These are phyloP conservation scores for Brassica cretica DNA, from an alignment of 345 rosid genomes.

Conservation along the genomic window DNA sequence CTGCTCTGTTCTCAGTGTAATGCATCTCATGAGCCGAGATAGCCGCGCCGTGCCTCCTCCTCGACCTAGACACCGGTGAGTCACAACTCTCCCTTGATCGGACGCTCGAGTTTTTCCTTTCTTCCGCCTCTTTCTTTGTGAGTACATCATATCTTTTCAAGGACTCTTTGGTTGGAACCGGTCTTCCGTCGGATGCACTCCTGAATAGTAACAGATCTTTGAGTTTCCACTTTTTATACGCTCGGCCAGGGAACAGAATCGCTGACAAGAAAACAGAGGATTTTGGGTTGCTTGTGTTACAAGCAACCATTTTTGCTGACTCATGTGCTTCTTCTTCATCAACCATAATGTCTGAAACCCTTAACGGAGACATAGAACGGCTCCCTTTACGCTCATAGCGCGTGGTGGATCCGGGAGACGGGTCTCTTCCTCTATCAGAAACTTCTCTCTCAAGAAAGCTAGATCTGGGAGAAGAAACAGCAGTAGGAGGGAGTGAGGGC, in stretches of 20 bases:
- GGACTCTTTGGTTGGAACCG: conserved; percentile 50
- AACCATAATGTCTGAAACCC: conserved; percentile 62
- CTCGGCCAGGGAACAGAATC: conserved; percentile 54
- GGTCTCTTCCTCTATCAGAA: conserved; percentile 43
- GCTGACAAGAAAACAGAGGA: conserved; percentile 63
- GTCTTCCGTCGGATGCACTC: conserved; percentile 94
- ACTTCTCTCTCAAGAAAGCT: conserved; percentile 35
- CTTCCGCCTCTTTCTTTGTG: conserved; percentile 58
- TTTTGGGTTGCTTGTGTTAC: conserved; percentile 40
- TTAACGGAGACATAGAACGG: conserved; percentile 73
- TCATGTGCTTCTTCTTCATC: conserved; percentile 44
- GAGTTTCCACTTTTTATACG: conserved; percentile 76
- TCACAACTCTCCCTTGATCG: conserved; percentile 65
- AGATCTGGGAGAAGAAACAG: conserved; percentile 21
- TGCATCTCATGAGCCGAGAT: conserved; percentile 83
- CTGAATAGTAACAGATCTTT: conserved; percentile 78
- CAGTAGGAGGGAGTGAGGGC: conserved; percentile 44
- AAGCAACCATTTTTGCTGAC: conserved; percentile 34
- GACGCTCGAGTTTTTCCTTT: conserved; percentile 55
- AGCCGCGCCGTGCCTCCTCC: conserved; percentile 43
- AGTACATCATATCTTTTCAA: conserved; percentile 48
- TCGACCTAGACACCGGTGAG: conserved; percentile 41
- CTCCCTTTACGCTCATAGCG: conserved; percentile 56
- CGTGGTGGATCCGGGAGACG: conserved; percentile 33
- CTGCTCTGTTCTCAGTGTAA: conserved; percentile 85